Evolutionary conservation across 441 rosid genomes (phyloP).

Genomic region (Biscutella auriculata): DNA sequence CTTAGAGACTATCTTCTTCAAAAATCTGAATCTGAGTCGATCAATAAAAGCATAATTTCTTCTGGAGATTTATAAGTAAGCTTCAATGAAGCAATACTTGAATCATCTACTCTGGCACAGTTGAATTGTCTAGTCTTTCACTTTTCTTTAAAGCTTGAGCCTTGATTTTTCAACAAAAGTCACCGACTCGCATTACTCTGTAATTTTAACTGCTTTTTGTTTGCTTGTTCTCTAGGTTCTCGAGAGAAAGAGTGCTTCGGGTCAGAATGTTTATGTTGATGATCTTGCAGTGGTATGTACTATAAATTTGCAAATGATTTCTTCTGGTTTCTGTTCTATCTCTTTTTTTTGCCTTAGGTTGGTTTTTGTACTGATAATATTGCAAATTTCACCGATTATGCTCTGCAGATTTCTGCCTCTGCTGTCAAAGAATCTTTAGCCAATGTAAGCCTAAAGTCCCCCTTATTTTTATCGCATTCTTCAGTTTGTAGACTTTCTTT

Average conservation of each 20-base stretch:
- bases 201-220: background rate
- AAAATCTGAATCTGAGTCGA: background rate
- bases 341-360: background rate
- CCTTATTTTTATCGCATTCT: background rate
- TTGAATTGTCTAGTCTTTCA: background rate
- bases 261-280: conserved; percentile 44
- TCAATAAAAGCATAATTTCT: background rate
- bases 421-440: conserved; percentile 83
- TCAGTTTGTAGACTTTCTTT: background rate
- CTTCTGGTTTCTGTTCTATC: background rate
- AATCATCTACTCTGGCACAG: background rate
- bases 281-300: conserved; percentile 55
- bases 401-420: conserved; percentile 68
- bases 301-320: background rate
- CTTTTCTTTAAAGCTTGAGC: conserved; percentile 9
- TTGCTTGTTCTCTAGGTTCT: conserved; percentile 42
- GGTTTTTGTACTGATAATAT: background rate
- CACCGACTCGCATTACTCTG: conserved; percentile 15
- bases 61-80: background rate
- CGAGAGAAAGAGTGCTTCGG: conserved; percentile 37
- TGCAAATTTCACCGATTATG: background rate
- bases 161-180: background rate
- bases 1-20: background rate
- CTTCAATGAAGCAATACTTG: background rate
- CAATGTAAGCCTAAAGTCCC: conserved; percentile 47